A percentile compares a stretch with the other conserved stretches of the same genome.
phyloP scores from a whole-genome alignment of 176 grass and related monocot genomes.

The Carex pumila region DNA sequence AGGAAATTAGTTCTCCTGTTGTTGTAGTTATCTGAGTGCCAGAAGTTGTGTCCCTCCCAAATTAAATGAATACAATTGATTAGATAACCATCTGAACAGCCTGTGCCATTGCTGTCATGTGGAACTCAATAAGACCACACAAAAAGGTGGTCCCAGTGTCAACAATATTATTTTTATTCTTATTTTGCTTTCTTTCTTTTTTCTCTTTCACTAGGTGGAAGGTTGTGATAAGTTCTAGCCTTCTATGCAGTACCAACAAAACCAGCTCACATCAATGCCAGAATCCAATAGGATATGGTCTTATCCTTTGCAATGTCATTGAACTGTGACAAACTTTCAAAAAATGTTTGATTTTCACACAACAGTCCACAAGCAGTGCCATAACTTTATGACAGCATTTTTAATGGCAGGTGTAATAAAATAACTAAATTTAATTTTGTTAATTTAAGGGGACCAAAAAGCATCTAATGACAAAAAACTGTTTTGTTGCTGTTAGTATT shows the following conservation, averaged over 20 bases:
- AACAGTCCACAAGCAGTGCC: not conserved
- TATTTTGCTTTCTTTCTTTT: not conserved
- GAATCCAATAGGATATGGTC: not conserved
- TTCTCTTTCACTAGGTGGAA: not conserved
- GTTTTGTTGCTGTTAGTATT: not conserved
- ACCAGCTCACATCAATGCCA: not conserved
- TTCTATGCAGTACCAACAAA: not conserved
- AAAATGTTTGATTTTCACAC: not conserved
- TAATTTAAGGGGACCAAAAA: not conserved
- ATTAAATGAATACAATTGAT: not conserved
- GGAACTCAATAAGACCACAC: not conserved
- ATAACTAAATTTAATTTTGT: not conserved
- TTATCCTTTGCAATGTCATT: not conserved
- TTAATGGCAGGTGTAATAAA: not conserved
- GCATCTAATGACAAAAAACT: not conserved
- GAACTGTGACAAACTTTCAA: not conserved
- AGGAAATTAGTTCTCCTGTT: not conserved
- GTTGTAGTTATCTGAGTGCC: not conserved
- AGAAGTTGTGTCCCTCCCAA: not conserved
- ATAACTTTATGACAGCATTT: not conserved
- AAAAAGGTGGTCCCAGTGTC: not conserved
- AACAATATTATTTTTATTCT: not conserved
- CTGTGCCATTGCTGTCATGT: not conserved
- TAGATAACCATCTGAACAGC: not conserved
- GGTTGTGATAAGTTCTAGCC: not conserved